phyloP scores from a whole-genome alignment of 1,284 basidiomycete genomes.

The Phylloboletellus chloephorus region DNA sequence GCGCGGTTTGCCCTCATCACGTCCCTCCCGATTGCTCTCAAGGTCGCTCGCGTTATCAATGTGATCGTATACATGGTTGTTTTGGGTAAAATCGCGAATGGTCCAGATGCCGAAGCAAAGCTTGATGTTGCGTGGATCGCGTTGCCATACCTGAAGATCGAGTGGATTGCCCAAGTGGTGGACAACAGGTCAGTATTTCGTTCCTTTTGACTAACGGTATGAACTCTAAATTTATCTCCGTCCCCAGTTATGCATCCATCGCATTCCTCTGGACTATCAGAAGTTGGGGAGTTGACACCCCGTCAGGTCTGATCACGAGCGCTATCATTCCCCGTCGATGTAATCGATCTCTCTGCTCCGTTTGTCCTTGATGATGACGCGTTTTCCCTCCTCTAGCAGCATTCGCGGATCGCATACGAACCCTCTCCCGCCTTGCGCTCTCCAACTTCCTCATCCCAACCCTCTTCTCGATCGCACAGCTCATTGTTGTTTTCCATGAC shows the following conservation, averaged over 20 bases:
- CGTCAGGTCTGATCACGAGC: slow-evolving; percentile 1
- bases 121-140: slow-evolving; percentile 4
- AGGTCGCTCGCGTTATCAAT: slow-evolving; percentile 15
- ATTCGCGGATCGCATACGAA: slow-evolving; percentile 13
- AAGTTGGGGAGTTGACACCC: background rate
- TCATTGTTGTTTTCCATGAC: slow-evolving; percentile 9
- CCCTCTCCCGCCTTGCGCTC: slow-evolving; percentile 15
- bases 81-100: slow-evolving; percentile 2
- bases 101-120: background rate
- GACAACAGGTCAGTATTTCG: slow-evolving; percentile 17
- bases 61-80: slow-evolving; percentile 9
- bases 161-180: slow-evolving; percentile 21
- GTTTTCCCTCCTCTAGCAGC: slow-evolving; percentile 6
- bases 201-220: background rate
- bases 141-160: slow-evolving; percentile 18
- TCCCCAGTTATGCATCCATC: slow-evolving; percentile 18
- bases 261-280: slow-evolving; percentile 20
- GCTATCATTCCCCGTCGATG: slow-evolving; percentile 1
- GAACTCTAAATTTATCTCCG: background rate
- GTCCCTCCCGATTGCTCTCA: slow-evolving; percentile 16
- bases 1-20: slow-evolving; percentile 16
- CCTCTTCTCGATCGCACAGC: slow-evolving; percentile 17
- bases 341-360: background rate
- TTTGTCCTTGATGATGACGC: background rate
- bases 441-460: slow-evolving; percentile 24